phyloP scores from a whole-genome alignment of 2,329 filamentous ascomycete genomes.

The Colletotrichum sp. region DNA sequence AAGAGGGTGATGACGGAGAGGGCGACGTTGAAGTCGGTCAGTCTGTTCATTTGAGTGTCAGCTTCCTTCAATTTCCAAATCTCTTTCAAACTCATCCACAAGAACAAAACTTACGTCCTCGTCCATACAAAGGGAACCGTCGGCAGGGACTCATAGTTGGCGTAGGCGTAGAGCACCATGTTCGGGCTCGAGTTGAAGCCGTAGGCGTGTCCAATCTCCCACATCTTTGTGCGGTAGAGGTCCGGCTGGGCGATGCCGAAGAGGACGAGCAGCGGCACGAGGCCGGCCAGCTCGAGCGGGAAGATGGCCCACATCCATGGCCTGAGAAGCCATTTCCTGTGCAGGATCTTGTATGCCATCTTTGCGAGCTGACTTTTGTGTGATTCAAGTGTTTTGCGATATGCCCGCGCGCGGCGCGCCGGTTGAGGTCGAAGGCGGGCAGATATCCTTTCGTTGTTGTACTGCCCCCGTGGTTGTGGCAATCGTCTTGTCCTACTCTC shows the following conservation, averaged over 20 bases:
- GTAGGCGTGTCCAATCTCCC: slow-evolving; percentile 73
- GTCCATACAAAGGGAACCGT: slow-evolving; percentile 76
- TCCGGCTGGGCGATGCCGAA: slow-evolving; percentile 76
- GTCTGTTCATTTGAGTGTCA: slow-evolving; percentile 46
- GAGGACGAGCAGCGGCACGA: slow-evolving; percentile 70
- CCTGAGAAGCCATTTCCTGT: slow-evolving; percentile 62
- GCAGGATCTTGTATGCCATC: slow-evolving; percentile 61
- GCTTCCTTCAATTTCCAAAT: neutral
- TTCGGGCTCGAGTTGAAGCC: slow-evolving; percentile 77
- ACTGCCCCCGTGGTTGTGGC: neutral
- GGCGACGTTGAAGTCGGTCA: slow-evolving; percentile 78
- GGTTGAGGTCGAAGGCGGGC: too few species aligned
- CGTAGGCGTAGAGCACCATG: slow-evolving; percentile 74
- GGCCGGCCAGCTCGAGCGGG: slow-evolving; percentile 67
- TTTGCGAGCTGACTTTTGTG: neutral
- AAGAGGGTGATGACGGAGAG: slow-evolving; percentile 80
- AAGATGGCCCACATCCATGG: slow-evolving; percentile 68
- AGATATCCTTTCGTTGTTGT: neutral
- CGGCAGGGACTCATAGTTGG: slow-evolving; percentile 70
- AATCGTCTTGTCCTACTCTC: neutral
- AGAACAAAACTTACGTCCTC: slow-evolving; percentile 60
- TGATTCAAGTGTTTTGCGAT: neutral
- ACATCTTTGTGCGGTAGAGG: slow-evolving; percentile 73
- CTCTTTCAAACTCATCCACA: neutral
- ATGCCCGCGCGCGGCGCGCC: neutral